phyloP scores from a whole-genome alignment of 768 basidiomycete species.

The Leccinum disarticulatum region DNA sequence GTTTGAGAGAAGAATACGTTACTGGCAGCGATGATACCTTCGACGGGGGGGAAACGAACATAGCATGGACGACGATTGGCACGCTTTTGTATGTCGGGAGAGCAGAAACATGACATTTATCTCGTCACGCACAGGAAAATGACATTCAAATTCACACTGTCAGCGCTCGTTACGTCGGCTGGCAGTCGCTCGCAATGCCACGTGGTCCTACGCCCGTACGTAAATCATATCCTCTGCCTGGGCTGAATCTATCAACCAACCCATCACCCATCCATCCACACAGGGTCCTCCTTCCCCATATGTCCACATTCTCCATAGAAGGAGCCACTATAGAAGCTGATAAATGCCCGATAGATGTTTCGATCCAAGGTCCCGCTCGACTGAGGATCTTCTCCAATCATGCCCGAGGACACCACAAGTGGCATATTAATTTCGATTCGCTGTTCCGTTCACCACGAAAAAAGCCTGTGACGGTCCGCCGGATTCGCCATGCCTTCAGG shows the following conservation, averaged over 20 bases:
- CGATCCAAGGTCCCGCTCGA: conserved; percentile 17
- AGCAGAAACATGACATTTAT: conserved; percentile 11
- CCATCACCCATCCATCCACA: conserved; percentile 3
- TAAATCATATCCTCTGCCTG: conserved; percentile 2
- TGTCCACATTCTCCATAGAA: background rate
- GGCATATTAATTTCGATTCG: conserved; percentile 8
- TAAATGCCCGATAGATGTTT: conserved; percentile 19
- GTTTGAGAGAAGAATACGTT: conserved; percentile 16
- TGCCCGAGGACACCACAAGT: conserved; percentile 21
- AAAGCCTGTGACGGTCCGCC: background rate
- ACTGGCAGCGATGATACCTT: conserved; percentile 6
- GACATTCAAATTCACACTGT: conserved; percentile 31
- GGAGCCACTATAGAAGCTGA: conserved; percentile 21
- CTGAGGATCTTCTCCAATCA: conserved; percentile 21
- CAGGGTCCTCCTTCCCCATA: conserved; percentile 11
- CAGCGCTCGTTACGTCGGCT: conserved; percentile 23
- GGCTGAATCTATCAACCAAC: conserved; percentile 4
- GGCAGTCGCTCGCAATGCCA: conserved; percentile 19
- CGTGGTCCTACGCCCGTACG: conserved; percentile 21
- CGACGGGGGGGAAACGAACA: conserved; percentile 1
- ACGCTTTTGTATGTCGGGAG: conserved; percentile 27
- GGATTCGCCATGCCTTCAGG: conserved; percentile 21
- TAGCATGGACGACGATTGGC: background rate
- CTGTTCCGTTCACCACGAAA: conserved; percentile 8
- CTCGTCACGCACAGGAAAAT: conserved; percentile 31